A percentile compares a stretch with the other conserved stretches of the same genome.
phyloP scores from a whole-genome alignment of 129 eudicot genomes.

The Flaveria bidentis region DNA sequence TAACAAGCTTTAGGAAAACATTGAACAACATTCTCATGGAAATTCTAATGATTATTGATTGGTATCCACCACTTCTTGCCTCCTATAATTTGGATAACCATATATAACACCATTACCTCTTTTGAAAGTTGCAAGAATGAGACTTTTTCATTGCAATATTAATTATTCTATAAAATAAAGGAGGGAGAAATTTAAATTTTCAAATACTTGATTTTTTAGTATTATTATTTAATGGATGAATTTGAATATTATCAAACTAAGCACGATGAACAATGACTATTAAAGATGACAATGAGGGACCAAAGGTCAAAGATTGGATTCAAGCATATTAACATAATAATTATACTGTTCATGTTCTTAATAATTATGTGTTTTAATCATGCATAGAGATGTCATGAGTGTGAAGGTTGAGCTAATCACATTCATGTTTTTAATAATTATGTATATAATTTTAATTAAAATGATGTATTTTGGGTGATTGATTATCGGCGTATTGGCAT shows the following conservation, averaged over 20 bases:
- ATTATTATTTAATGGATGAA: background rate
- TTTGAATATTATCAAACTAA: background rate
- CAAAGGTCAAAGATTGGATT: background rate
- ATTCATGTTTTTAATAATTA: no score
- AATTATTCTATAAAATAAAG: background rate
- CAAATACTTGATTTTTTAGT: background rate
- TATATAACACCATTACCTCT: background rate
- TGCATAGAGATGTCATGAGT: background rate
- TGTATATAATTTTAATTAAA: no score
- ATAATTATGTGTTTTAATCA: constrained; percentile 5
- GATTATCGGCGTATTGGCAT: no score
- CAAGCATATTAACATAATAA: background rate
- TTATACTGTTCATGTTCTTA: background rate
- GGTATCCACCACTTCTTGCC: background rate
- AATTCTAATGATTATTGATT: background rate
- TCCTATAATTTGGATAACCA: background rate
- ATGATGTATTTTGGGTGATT: no score
- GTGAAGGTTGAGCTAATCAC: background rate
- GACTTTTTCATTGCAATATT: background rate
- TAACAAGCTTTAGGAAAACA: constrained; percentile 7
- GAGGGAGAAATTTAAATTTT: background rate
- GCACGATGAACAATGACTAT: background rate
- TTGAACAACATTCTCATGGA: constrained; percentile 1
- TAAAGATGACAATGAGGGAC: background rate
- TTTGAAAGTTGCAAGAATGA: background rate